phyloP scores from a whole-genome alignment of 1,284 basidiomycete genomes.

The Xerocomus minutiporus region DNA sequence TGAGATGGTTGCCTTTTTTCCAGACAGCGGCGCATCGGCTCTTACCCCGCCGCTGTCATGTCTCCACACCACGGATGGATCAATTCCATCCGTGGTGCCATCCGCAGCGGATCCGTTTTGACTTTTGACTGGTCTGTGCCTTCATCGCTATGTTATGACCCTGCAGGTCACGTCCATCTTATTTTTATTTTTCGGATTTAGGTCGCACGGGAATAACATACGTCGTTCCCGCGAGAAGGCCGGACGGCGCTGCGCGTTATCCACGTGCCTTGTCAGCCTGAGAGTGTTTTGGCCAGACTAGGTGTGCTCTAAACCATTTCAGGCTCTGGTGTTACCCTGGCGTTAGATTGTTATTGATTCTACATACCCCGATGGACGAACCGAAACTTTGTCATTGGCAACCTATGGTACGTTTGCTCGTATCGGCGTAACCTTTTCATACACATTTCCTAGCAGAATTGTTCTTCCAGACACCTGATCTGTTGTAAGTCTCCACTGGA shows the following conservation, averaged over 20 bases:
- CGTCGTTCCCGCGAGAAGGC: background rate
- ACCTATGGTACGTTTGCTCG: background rate
- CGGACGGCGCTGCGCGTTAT: background rate
- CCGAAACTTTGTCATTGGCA: background rate
- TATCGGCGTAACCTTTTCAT: no score
- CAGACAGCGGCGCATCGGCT: background rate
- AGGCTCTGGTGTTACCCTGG: no score
- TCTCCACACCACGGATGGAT: background rate
- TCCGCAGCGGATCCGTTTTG: background rate
- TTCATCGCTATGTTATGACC: background rate
- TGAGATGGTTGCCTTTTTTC: background rate
- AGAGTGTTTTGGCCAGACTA: background rate
- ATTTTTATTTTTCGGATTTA: background rate
- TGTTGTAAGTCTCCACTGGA: no score
- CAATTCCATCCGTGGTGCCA: no score
- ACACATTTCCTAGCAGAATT: no score
- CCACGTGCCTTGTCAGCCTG: background rate
- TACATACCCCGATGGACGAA: no score
- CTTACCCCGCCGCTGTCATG: background rate
- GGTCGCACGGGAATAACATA: background rate
- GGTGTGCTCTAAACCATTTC: no score
- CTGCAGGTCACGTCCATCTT: background rate
- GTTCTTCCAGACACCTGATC: no score
- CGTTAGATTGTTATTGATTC: no score
- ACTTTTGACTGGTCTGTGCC: background rate